Percentiles rank a stretch among this genome's conserved stretches.
These are phyloP conservation scores for Niveomyces coronatus DNA, from an alignment of 2,329 filamentous ascomycete genomes.

Conservation along the genomic window DNA sequence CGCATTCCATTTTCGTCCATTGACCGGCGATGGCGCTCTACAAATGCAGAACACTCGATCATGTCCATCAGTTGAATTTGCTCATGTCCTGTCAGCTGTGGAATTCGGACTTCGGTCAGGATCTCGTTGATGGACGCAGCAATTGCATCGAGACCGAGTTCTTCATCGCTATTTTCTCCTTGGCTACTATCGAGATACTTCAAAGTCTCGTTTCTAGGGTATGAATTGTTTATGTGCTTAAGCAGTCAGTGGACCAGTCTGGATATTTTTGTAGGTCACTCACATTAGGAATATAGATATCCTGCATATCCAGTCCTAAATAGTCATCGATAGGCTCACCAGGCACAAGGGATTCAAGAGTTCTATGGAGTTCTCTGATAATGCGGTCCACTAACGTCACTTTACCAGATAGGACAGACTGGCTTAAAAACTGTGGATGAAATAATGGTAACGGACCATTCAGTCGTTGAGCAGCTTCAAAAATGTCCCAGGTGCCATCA, in stretches of 20 bases:
- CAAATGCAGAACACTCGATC: slow-evolving; percentile 71
- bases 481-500: slow-evolving; percentile 55
- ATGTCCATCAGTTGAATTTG: slow-evolving; percentile 80
- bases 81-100: slow-evolving; percentile 72
- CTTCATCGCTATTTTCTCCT: slow-evolving; percentile 41
- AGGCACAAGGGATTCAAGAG: slow-evolving; percentile 72
- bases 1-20: slow-evolving; percentile 84
- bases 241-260: background rate
- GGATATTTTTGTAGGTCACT: slow-evolving; percentile 4
- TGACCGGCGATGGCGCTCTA: slow-evolving; percentile 77
- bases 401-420: slow-evolving; percentile 79
- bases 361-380: slow-evolving; percentile 60
- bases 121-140: slow-evolving; percentile 64
- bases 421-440: slow-evolving; percentile 81
- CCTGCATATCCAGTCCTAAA: slow-evolving; percentile 52
- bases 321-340: slow-evolving; percentile 74
- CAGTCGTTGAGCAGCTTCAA: slow-evolving; percentile 69
- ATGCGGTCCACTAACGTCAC: slow-evolving; percentile 59
- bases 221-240: background rate
- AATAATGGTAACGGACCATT: slow-evolving; percentile 86
- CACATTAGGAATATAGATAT: slow-evolving; percentile 38
- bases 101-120: slow-evolving; percentile 62
- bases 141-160: slow-evolving; percentile 59
- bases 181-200: slow-evolving; percentile 27
- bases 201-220: slow-evolving; percentile 20